Base-by-base conservation (phyloP, 2,329 filamentous ascomycete species). In the Hypoxylon sp. region DNA sequence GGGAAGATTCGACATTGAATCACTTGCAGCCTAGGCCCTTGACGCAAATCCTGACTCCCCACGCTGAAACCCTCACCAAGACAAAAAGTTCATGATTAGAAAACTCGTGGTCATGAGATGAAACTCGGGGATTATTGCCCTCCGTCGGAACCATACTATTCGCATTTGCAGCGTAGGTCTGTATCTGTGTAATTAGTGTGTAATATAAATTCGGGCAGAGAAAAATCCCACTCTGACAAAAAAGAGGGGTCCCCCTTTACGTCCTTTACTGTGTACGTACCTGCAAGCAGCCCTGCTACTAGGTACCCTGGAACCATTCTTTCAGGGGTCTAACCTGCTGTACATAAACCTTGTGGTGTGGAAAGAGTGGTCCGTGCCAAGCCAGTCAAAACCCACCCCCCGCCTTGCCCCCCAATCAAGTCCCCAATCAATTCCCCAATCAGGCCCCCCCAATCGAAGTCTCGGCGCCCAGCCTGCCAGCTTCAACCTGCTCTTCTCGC, bases 91-190 rank as follows among this genome's bases (percentile, higher is more conserved):
- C 53, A 56, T 68, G 62, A 62, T 11, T 46, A n/a, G n/a, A n/a
- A n/a, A n/a, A n/a, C n/a, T n/a, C 12, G n/a, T 57, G 21, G 45
- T 50, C 47, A 51, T 39, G 32, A 43, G 19, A 23, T 48, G 54
- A 54, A 29, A 54, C 16, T 52, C 54, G 61, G 61, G 39, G 41
- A 63, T 63, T 58, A 64, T 68, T 62, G 60, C 65, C 60, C 43
- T 68, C 46, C 51, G 32, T 53, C 30, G 43, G 57, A 55, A 48
- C 48, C 46, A 19, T 46, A 52, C 19, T 50, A 51, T 56, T 41
- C 30, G 29, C 21, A 23, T 19, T 32, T 23, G 29, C 47, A 46
- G 37, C 45, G 47, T 48, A 16, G 25, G 54, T 54, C 37, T 41
- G n/a, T 43, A 54, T 19, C 32, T 43, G 43, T 63, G 29, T 62